Percentiles rank a stretch among this genome's conserved stretches.
Conservation (phyloP, 805 yeast species). For the Pichia nakasei region DNA sequence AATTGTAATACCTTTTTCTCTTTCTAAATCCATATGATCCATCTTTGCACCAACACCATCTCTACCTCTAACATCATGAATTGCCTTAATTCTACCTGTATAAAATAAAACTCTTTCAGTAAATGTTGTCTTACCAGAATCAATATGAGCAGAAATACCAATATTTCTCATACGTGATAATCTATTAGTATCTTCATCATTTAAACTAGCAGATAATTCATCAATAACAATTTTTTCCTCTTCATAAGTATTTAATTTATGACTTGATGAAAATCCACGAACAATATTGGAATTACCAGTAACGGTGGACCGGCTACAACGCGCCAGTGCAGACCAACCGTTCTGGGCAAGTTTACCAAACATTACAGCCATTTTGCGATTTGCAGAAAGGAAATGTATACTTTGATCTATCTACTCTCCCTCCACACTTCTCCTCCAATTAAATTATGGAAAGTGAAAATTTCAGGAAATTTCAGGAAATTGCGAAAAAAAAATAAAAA, state of each 20-base stretch:
- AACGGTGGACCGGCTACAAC: conserved; percentile 1
- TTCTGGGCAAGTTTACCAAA: conserved; percentile 4
- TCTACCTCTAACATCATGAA: conserved; percentile 93
- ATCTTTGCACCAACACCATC: conserved; percentile 98
- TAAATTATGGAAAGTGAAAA: too few relatives aligned
- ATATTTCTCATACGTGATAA: conserved; percentile 73
- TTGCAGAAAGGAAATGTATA: background rate
- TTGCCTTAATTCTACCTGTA: conserved; percentile 94
- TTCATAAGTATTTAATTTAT: conserved; percentile 39
- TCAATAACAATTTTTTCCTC: conserved; percentile 68
- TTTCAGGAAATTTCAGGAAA: too few relatives aligned
- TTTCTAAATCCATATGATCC: conserved; percentile 98
- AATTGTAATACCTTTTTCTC: conserved; percentile 97
- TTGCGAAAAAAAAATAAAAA: too few relatives aligned
- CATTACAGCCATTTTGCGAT: background rate
- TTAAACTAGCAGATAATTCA: conserved; percentile 39
- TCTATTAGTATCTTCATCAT: conserved; percentile 42
- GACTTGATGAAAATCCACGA: conserved; percentile 29
- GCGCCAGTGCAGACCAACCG: conserved; percentile 6
- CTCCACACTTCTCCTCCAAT: too few relatives aligned
- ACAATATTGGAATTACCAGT: background rate
- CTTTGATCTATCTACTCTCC: too few relatives aligned
- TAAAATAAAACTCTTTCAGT: conserved; percentile 94
- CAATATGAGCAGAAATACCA: conserved; percentile 97
- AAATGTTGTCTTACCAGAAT: conserved; percentile 96